A percentile compares a stretch with the other conserved stretches of the same genome.
These are phyloP conservation scores for Leccinellum albellum DNA, from an alignment of 768 basidiomycete genomes.

Conservation along the genomic window DNA sequence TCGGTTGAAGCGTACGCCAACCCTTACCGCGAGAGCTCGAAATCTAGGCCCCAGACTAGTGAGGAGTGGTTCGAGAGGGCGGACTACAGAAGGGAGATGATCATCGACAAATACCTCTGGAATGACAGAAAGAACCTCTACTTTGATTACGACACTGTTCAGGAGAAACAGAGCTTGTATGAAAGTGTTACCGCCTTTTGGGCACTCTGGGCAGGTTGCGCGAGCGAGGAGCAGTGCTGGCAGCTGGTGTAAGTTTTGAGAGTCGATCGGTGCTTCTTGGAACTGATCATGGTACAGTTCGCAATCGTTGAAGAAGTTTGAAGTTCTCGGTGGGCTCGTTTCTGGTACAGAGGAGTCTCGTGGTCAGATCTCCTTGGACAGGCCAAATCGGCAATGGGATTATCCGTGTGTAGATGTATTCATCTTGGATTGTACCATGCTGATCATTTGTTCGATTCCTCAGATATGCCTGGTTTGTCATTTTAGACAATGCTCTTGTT, in stretches of 20 bases:
- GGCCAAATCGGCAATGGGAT: constrained; percentile 99
- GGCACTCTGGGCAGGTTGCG: constrained; percentile 97
- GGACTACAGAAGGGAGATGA: constrained; percentile 67
- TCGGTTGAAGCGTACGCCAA: constrained; percentile 66
- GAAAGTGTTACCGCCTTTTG: constrained; percentile 97
- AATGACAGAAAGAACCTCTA: constrained; percentile 92
- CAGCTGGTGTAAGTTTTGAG: constrained; percentile 73
- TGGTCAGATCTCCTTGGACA: constrained; percentile 90
- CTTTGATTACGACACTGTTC: constrained; percentile 93
- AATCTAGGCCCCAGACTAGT: constrained; percentile 60
- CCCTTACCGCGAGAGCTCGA: constrained; percentile 57
- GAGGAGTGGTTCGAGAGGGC: constrained; percentile 94
- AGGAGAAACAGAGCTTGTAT: constrained; percentile 88
- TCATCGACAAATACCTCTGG: constrained; percentile 92
- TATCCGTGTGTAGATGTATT: constrained; percentile 65
- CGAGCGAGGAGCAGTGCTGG: constrained; percentile 93
- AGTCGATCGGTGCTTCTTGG: background rate
- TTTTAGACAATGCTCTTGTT: background rate
- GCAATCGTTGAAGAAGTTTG: constrained; percentile 89
- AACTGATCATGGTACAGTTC: constrained; percentile 46
- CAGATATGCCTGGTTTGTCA: constrained; percentile 65
- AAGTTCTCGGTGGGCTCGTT: constrained; percentile 91
- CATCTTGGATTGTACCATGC: background rate
- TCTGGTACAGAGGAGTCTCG: constrained; percentile 96
- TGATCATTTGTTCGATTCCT: constrained; percentile 5